These are phyloP conservation scores for Paramyrothecium roridum DNA, from an alignment of 2,329 filamentous ascomycete species.

Conservation along the genomic window DNA sequence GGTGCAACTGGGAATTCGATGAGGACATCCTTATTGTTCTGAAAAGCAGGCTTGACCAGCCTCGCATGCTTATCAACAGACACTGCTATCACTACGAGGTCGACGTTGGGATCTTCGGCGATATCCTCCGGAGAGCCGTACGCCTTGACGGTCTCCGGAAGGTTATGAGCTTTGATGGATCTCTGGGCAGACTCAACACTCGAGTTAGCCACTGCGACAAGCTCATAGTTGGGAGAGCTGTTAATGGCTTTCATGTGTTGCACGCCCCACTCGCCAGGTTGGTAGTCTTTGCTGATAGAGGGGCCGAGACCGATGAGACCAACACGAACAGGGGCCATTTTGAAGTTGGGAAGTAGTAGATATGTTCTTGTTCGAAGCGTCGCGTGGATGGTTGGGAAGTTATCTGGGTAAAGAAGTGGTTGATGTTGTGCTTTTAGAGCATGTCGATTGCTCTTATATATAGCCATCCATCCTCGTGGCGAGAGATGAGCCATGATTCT, in stretches of 20 bases:
- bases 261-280: slow-evolving; percentile 39
- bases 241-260: slow-evolving; percentile 46
- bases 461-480: too few species aligned
- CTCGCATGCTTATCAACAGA: slow-evolving; percentile 45
- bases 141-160: slow-evolving; percentile 31
- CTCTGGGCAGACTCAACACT: slow-evolving; percentile 33
- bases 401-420: too few species aligned
- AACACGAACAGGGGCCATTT: slow-evolving; percentile 44
- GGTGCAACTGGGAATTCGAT: slow-evolving; percentile 52
- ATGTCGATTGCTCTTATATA: too few species aligned
- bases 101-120: slow-evolving; percentile 40
- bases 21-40: slow-evolving; percentile 44
- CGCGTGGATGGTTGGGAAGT: too few species aligned
- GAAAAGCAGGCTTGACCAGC: slow-evolving; percentile 36
- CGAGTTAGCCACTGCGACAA: slow-evolving; percentile 48
- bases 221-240: slow-evolving; percentile 32
- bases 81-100: slow-evolving; percentile 47
- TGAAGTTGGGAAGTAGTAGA: neutral
- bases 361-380: too few species aligned
- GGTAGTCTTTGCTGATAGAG: slow-evolving; percentile 27
- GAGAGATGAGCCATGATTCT: too few species aligned
- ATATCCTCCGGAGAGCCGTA: slow-evolving; percentile 42
- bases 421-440: too few species aligned
- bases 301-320: slow-evolving; percentile 51
- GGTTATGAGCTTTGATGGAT: slow-evolving; percentile 35